These are phyloP conservation scores for Saccharum hybrid DNA, from an alignment of 202 grass and related monocot genomes.

Conservation along the genomic window DNA sequence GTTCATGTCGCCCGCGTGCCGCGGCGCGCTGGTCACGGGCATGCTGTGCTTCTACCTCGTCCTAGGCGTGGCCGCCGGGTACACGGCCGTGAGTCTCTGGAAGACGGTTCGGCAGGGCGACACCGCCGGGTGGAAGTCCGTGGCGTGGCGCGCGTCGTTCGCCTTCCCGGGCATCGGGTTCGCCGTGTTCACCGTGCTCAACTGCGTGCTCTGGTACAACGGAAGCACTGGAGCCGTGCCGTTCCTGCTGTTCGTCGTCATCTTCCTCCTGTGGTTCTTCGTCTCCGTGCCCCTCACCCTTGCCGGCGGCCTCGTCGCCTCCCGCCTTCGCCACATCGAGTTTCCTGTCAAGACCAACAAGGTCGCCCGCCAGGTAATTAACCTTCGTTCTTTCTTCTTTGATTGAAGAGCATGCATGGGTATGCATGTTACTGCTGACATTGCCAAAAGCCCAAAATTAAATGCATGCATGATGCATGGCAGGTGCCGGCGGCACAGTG, in stretches of 20 bases:
- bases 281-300: constrained; percentile 62
- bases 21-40: constrained; percentile 47
- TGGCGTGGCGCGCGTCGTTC: constrained; percentile 38
- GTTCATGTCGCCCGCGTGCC: constrained; percentile 61
- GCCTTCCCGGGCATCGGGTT: constrained; percentile 45
- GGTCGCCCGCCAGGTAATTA: constrained; percentile 31
- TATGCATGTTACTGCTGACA: too few relatives aligned
- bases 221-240: constrained; percentile 55
- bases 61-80: constrained; percentile 41
- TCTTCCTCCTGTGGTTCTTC: constrained; percentile 47
- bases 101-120: constrained; percentile 44
- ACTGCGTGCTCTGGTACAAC: constrained; percentile 59
- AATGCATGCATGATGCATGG: background rate
- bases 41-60: constrained; percentile 60
- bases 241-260: constrained; percentile 28
- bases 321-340: constrained; percentile 44
- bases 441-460: too few relatives aligned
- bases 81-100: constrained; percentile 47
- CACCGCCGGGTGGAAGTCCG: constrained; percentile 32
- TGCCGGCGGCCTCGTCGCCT: constrained; percentile 38
- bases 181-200: constrained; percentile 49
- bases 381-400: background rate
- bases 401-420: too few relatives aligned
- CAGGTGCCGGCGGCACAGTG: constrained; percentile 31
- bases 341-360: constrained; percentile 48